Evolutionary conservation across 139 green algal species (phyloP).

Genomic region (Haematococcus sp.): DNA sequence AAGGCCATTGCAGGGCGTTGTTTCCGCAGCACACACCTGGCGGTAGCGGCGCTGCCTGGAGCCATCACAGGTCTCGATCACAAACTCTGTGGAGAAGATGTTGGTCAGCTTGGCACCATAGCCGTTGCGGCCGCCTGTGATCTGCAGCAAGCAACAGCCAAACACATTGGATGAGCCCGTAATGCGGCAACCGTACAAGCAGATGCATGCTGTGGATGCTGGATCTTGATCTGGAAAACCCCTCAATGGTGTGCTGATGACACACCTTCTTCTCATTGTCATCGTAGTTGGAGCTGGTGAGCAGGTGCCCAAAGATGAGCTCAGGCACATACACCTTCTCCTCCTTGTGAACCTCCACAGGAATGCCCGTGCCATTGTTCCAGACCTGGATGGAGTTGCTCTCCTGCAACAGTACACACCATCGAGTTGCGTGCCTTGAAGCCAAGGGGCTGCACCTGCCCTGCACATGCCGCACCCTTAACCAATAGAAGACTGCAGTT

Average conservation of each 20-base stretch:
- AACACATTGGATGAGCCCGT: not conserved
- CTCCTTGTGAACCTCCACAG: conserved; percentile 95
- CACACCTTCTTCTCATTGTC: conserved; percentile 96
- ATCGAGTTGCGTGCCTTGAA: not conserved
- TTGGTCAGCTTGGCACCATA: conserved; percentile 99
- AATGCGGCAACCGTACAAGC: not conserved
- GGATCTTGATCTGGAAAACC: not conserved
- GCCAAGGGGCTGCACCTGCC: too few species aligned
- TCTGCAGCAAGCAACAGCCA: conserved; percentile 44
- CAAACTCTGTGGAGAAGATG: conserved; percentile 98
- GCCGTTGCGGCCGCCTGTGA: conserved; percentile 96
- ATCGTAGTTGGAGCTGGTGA: conserved; percentile 98
- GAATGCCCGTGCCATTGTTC: conserved; percentile 96
- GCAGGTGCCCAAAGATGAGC: conserved; percentile 98
- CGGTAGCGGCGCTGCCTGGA: conserved; percentile 79
- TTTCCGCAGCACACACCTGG: conserved; percentile 45
- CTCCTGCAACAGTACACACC: conserved; percentile 42
- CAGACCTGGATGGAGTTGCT: conserved; percentile 80
- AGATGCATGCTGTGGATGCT: too few species aligned
- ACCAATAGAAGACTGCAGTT: too few species aligned
- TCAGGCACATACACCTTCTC: conserved; percentile 96
- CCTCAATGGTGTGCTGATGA: not conserved
- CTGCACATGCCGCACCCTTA: too few species aligned
- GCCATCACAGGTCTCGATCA: conserved; percentile 95
- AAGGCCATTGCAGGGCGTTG: not conserved